Base-by-base conservation (phyloP, 139 green algal genomes). In the Tetratostichococcus sp. region DNA sequence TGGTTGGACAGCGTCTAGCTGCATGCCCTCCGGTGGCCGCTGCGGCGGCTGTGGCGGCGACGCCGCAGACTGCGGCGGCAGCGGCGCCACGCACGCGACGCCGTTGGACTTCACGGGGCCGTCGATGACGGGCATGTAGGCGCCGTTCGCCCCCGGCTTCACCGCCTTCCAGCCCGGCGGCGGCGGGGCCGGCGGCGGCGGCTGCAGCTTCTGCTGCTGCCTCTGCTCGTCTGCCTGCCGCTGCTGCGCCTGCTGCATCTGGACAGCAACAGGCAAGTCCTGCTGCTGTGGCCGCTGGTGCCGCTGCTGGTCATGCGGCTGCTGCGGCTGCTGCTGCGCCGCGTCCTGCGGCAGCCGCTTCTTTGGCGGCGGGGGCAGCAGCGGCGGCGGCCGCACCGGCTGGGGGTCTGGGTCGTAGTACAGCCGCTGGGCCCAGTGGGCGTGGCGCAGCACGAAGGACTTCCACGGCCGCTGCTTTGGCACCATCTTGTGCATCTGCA, bases 401-500 rank as follows among this genome's bases (percentile, higher is more conserved):
- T 8, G 17, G 11, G 50, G 50, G 50, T 85, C 85, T 21, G 86
- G 78, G 34, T 85, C 78, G 66, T 86, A 84, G 78, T 97, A 96
- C 17, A 86, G 67, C 32, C 91, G 85, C 70, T 91, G 83, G 31
- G 73, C 69, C 70, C 91, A 88, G 35, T 71, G 50, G 43, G 85
- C 76, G 58, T 97, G 92, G 77, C 75, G 74, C 50, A 97, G 79
- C 1, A 91, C 59, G 0, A 97, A 34, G 28, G 86, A 71, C 58
- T 71, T 80, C 83, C 87, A 91, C 6, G 70, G 69, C 19, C 59
- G 71, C 2, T 73, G 66, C 4, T 77, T 78, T 2, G 83, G 81
- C 72, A 97, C 82, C 26, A 83, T 74, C 80, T 95, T 95, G 76
- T 91, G 81, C 92, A 97, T 97, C 83, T 94, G 87, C 35, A 50